phyloP scores from a whole-genome alignment of 2,329 filamentous ascomycete species.

The Sporothrix variecibatus region DNA sequence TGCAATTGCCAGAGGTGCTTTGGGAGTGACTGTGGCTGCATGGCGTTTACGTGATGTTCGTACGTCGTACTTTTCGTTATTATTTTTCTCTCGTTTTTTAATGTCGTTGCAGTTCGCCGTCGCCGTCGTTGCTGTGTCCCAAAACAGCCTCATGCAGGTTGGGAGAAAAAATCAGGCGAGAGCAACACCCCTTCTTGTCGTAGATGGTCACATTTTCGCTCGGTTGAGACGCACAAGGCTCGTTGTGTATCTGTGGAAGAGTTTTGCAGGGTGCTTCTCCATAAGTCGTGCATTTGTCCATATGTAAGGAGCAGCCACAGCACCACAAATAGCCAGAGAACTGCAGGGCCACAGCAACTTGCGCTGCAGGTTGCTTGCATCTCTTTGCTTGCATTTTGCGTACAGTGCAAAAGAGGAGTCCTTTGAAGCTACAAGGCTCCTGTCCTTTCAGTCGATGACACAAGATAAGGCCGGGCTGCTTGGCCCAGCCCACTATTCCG shows the following conservation, averaged over 20 bases:
- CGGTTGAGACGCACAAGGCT: not conserved
- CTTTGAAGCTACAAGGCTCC: not conserved
- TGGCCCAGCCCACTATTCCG: constrained; percentile 10
- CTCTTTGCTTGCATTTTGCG: not conserved
- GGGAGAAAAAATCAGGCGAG: not conserved
- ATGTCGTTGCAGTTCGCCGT: not conserved
- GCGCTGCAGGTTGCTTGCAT: not conserved
- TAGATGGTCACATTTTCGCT: not conserved
- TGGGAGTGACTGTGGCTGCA: constrained; percentile 1
- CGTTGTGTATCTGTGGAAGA: not conserved
- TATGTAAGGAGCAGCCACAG: constrained; percentile 1
- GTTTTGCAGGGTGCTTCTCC: not conserved
- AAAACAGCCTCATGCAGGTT: constrained; percentile 9
- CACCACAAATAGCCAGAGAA: not conserved
- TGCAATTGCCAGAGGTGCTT: not conserved
- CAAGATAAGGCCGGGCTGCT: constrained; percentile 3
- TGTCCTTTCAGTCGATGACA: not conserved
- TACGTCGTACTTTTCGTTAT: not conserved
- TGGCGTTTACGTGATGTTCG: not conserved
- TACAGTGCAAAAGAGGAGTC: too few relatives aligned
- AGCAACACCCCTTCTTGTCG: not conserved
- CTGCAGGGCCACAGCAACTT: not conserved
- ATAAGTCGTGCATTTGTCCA: not conserved
- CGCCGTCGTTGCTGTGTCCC: not conserved
- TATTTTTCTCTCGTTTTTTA: not conserved